A percentile compares a stretch with the other conserved stretches of the same genome.
These are phyloP conservation scores for Diaporthe sp. DNA, from an alignment of 2,329 filamentous ascomycete genomes.

Conservation along the genomic window DNA sequence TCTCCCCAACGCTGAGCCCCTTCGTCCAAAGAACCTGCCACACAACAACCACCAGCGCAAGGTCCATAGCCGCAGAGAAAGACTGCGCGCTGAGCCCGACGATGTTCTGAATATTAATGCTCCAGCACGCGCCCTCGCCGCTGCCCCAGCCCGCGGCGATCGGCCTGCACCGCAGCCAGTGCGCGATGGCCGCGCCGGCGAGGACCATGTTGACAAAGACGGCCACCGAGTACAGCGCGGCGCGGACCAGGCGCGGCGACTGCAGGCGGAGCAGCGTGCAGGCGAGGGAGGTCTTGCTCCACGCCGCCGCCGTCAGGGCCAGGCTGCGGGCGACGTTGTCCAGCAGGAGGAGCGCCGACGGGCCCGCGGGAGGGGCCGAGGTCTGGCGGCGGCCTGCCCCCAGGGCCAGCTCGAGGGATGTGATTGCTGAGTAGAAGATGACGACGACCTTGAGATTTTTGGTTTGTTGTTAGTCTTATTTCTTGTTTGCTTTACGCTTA, in stretches of 20 bases:
- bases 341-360: conserved; percentile 28
- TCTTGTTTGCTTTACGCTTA: not conserved
- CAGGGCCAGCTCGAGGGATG: conserved; percentile 36
- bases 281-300: conserved; percentile 34
- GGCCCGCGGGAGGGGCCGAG: not conserved
- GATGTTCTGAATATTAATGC: not conserved
- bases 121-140: conserved; percentile 17
- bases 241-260: not conserved
- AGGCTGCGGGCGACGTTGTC: conserved; percentile 35
- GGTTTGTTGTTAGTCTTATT: not conserved
- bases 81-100: conserved; percentile 22
- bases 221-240: conserved; percentile 15
- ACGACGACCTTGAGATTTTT: conserved; percentile 16
- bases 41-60: conserved; percentile 25
- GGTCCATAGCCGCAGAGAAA: conserved; percentile 31
- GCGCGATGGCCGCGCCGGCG: conserved; percentile 23
- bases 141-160: conserved; percentile 5
- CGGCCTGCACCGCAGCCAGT: conserved; percentile 38
- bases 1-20: conserved; percentile 18
- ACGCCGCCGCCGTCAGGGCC: conserved; percentile 26
- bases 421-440: conserved; percentile 32
- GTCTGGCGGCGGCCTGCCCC: conserved; percentile 11
- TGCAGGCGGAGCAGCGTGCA: conserved; percentile 29
- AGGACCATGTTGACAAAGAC: conserved; percentile 14
- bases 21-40: conserved; percentile 31